phyloP scores from a whole-genome alignment of 1,139 yeast species.

The Magnusiomyces suaveolens region DNA sequence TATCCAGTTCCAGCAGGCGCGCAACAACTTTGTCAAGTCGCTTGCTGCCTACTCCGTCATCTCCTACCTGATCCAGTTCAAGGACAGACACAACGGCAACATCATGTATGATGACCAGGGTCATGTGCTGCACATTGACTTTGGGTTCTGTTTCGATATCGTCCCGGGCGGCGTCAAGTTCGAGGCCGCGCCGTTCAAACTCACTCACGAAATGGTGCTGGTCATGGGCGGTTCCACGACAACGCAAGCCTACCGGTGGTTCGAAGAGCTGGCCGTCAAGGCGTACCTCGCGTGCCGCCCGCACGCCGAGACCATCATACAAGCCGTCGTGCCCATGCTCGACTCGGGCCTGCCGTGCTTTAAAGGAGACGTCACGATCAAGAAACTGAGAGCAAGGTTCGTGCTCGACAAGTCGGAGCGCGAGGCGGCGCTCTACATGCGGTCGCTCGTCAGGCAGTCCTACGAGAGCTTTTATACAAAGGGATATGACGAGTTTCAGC shows the following conservation, averaged over 20 bases:
- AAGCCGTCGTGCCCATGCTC: conserved; percentile 85
- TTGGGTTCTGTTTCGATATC: conserved; percentile 96
- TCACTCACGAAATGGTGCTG: conserved; percentile 90
- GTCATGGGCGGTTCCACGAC: conserved; percentile 84
- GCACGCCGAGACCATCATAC: conserved; percentile 75
- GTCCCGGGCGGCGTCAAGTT: conserved; percentile 98
- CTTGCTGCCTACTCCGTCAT: conserved; percentile 94
- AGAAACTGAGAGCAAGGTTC: conserved; percentile 66
- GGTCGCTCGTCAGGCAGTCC: conserved; percentile 66
- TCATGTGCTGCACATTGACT: conserved; percentile 89
- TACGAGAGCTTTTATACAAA: conserved; percentile 83
- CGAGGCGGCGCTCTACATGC: conserved; percentile 75
- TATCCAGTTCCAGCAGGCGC: conserved; percentile 79
- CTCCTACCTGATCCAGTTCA: conserved; percentile 83
- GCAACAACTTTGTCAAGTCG: conserved; percentile 86
- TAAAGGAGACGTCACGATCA: conserved; percentile 72
- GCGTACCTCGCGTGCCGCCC: conserved; percentile 88
- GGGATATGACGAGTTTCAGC: conserved; percentile 96
- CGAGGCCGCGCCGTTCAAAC: conserved; percentile 94
- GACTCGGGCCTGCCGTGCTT: conserved; percentile 95
- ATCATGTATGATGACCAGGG: conserved; percentile 97
- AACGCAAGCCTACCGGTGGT: conserved; percentile 88
- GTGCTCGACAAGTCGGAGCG: conserved; percentile 71
- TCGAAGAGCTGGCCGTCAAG: conserved; percentile 89
- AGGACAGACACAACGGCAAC: conserved; percentile 97